Evolutionary conservation across 345 rosid species (phyloP).

Genomic region (Populus tremula): DNA sequence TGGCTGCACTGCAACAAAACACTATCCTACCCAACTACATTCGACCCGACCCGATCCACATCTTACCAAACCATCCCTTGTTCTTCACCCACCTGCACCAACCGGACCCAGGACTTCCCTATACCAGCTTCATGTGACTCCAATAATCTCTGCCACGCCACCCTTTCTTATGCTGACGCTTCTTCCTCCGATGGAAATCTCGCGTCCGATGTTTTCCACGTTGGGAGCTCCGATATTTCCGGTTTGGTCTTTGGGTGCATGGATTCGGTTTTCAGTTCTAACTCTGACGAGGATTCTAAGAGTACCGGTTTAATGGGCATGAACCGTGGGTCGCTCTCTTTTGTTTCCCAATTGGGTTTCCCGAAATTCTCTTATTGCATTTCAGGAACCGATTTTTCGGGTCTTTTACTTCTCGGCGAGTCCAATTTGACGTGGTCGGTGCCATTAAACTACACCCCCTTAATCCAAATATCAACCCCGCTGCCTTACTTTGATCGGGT

Average conservation of each 20-base stretch:
- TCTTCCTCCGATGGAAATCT: constrained; percentile 86
- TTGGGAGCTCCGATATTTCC: constrained; percentile 49
- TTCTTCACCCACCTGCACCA: constrained; percentile 63
- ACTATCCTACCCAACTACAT: constrained; percentile 30
- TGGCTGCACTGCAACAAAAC: constrained; percentile 81
- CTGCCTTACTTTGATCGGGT: constrained; percentile 82
- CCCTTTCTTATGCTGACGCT: constrained; percentile 76
- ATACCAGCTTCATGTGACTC: constrained; percentile 85
- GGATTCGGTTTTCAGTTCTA: constrained; percentile 67
- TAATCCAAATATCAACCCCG: constrained; percentile 58
- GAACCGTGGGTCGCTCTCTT: constrained; percentile 86
- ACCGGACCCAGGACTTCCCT: constrained; percentile 64
- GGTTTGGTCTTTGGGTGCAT: constrained; percentile 79
- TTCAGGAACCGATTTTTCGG: constrained; percentile 66
- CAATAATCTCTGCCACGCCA: constrained; percentile 69
- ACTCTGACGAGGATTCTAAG: constrained; percentile 60
- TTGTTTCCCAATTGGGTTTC: constrained; percentile 74
- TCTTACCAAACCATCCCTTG: constrained; percentile 66
- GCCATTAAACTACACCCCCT: constrained; percentile 77
- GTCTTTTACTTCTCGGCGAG: constrained; percentile 74
- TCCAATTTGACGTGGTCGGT: constrained; percentile 53
- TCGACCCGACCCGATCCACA: constrained; percentile 60
- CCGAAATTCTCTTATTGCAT: constrained; percentile 89
- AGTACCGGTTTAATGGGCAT: constrained; percentile 83
- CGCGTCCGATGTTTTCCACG: constrained; percentile 56